Evolutionary conservation across 192 early-diverging fungal genomes (phyloP).

Genomic region (Rhizoclosmatium globosum): DNA sequence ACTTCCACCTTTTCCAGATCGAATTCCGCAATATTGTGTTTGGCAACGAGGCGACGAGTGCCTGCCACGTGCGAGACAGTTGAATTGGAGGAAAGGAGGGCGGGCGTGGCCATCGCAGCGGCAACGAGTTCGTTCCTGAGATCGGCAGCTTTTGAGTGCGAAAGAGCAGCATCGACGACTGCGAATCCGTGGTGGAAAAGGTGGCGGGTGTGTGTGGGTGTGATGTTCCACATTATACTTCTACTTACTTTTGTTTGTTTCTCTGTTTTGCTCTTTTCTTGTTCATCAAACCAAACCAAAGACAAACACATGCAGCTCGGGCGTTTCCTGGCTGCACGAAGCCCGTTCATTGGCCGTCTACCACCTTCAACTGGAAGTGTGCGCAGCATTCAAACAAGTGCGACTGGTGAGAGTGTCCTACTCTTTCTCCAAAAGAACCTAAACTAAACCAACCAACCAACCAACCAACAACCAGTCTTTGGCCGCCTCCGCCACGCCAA

Average conservation of each 20-base stretch:
- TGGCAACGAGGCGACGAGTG: not conserved
- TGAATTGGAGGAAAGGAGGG: conserved; percentile 5
- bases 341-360: too few species aligned
- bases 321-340: too few species aligned
- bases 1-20: not conserved
- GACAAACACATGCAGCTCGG: too few species aligned
- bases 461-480: too few species aligned
- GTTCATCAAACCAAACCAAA: not conserved
- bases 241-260: not conserved
- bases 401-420: too few species aligned
- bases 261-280: not conserved
- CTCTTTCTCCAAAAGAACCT: too few species aligned
- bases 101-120: not conserved
- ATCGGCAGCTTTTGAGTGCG: not conserved
- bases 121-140: conserved; percentile 14
- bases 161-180: conserved; percentile 20
- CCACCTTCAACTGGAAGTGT: too few species aligned
- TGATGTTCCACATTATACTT: not conserved
- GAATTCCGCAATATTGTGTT: conserved; percentile 20
- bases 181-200: conserved; percentile 4
- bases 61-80: not conserved
- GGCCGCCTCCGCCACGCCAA: too few species aligned
- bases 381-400: too few species aligned
- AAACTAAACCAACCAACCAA: too few species aligned
- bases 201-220: not conserved